Base-by-base conservation (phyloP, 2,329 filamentous ascomycete species). In the Neonectria hederae region DNA sequence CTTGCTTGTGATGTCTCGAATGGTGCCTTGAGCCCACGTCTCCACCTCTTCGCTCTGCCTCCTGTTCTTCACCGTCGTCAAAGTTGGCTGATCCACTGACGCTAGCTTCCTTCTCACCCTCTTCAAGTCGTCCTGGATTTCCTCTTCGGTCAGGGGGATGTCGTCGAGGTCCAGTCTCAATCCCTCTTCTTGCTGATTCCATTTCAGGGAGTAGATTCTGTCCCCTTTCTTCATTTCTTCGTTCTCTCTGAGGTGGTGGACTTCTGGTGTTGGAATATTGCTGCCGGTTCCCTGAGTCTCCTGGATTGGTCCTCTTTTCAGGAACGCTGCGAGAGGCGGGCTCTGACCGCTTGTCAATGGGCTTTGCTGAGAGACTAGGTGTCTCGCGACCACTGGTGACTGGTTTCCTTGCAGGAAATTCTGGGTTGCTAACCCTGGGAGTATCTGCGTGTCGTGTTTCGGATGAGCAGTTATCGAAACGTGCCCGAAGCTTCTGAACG, bases 1-100 rank as follows among this genome's bases (percentile, higher is more conserved):
- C 51, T 67, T 75, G 54, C 63, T 65, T 43, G 53, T 67, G 55
- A 70, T 72, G 55, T 71, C 68, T 59, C 53, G 61, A 19, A 73
- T 68, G 21, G 67, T 59, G 26, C 59, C 69, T 46, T 72, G 63
- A 58, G 63, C 66, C 74, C 74, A 72, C 6, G 59, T 63, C 48
- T 62, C 51, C 28, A 68, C 66, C 30, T 35, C 53, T 14, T 45
- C 48, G 58, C 26, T 54, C 49, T 59, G 46, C 42, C 52, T 61
- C 42, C 26, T 52, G 26, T 28, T 55, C 49, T 63, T 57, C 53
- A 53, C 46, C 42, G 49, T 62, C 48, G 51, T 46, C 63, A 58
- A 45, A 21, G 26, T 62, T 38, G 65, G 57, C 24, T 63, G 56
- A 48, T 67, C 65, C 30, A 62, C 30, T 38, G 45, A 61, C 22